Conservation (phyloP, 2,329 filamentous ascomycete species). For the Fusarium proliferatum region DNA sequence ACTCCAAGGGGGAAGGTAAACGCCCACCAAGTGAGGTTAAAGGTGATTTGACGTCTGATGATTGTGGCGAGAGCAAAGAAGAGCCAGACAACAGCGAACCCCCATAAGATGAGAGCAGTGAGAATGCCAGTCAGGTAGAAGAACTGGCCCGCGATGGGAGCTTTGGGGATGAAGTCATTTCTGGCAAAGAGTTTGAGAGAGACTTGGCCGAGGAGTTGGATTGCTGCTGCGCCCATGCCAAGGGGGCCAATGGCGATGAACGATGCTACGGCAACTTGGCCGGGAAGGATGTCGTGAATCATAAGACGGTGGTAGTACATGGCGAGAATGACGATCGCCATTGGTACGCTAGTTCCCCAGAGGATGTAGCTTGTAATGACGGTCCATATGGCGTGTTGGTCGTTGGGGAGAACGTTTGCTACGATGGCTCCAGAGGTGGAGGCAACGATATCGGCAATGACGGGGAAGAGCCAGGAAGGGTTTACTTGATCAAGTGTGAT, state of each 20-base stretch:
- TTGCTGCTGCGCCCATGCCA: constrained; percentile 69
- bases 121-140: constrained; percentile 65
- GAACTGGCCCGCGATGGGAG: constrained; percentile 61
- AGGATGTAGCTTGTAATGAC: constrained; percentile 68
- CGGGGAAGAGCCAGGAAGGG: constrained; percentile 69
- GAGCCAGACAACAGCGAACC: constrained; percentile 49
- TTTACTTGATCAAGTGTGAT: constrained; percentile 58
- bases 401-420: constrained; percentile 63
- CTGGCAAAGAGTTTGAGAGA: constrained; percentile 48
- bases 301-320: constrained; percentile 72
- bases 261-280: constrained; percentile 70
- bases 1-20: constrained; percentile 54
- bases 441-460: constrained; percentile 71
- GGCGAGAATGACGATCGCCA: constrained; percentile 66
- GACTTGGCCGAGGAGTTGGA: constrained; percentile 56
- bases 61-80: constrained; percentile 48
- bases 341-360: constrained; percentile 65
- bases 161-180: constrained; percentile 50
- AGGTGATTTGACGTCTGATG: constrained; percentile 46
- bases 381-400: constrained; percentile 64
- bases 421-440: constrained; percentile 67
- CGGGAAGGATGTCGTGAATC: constrained; percentile 67
- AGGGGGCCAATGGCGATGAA: constrained; percentile 72
- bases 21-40: constrained; percentile 55
- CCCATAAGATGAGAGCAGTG: constrained; percentile 50